Evolutionary conservation across 2,329 filamentous ascomycete species (phyloP).

Genomic region (Eutypa lata): DNA sequence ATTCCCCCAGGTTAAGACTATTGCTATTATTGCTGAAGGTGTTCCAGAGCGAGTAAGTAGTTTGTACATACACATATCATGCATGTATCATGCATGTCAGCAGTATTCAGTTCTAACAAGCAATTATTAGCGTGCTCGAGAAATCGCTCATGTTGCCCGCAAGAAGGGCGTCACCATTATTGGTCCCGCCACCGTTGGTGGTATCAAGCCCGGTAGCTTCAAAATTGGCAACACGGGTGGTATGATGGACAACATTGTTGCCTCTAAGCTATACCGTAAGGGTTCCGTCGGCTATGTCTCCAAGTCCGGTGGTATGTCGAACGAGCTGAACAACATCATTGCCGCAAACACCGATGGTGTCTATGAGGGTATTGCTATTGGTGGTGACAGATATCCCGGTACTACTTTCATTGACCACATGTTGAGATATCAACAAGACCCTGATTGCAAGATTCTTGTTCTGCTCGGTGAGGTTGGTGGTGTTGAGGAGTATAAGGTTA

Average conservation of each 20-base stretch:
- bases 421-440: slow-evolving; percentile 92
- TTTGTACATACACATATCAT: neutral
- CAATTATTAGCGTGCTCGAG: slow-evolving; percentile 74
- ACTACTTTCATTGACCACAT: slow-evolving; percentile 99
- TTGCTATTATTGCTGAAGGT: slow-evolving; percentile 99
- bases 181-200: slow-evolving; percentile 95
- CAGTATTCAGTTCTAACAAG: neutral
- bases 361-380: slow-evolving; percentile 98
- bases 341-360: slow-evolving; percentile 95
- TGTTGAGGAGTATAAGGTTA: slow-evolving; percentile 99
- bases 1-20: slow-evolving; percentile 93
- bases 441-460: slow-evolving; percentile 95
- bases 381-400: slow-evolving; percentile 97
- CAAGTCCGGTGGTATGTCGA: slow-evolving; percentile 99
- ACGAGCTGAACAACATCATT: slow-evolving; percentile 99
- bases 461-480: slow-evolving; percentile 97
- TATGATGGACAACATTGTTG: slow-evolving; percentile 99
- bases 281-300: slow-evolving; percentile 98
- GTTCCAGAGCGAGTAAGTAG: slow-evolving; percentile 87
- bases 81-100: too few species aligned
- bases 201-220: slow-evolving; percentile 98
- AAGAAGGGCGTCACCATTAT: slow-evolving; percentile 99
- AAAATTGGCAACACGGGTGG: slow-evolving; percentile 99
- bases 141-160: slow-evolving; percentile 93
- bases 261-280: slow-evolving; percentile 99